These are phyloP conservation scores for Moesziomyces antarcticus DNA, from an alignment of 1,284 basidiomycete genomes.

Conservation along the genomic window DNA sequence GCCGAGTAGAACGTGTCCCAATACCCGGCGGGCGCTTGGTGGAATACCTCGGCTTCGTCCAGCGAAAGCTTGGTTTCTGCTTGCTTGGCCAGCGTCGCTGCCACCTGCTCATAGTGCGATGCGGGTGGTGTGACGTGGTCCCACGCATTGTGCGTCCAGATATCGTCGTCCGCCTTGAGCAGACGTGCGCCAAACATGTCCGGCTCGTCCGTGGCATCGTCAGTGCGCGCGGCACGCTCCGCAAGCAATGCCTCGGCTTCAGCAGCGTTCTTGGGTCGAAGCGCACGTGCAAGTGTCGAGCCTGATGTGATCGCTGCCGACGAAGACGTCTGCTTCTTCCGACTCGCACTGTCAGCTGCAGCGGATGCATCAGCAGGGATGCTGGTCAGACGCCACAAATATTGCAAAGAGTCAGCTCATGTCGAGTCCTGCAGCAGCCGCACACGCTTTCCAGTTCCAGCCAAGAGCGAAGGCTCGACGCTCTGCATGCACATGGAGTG, in stretches of 20 bases:
- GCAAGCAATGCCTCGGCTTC: conserved; percentile 46
- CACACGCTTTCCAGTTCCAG: not conserved
- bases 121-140: conserved; percentile 61
- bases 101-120: conserved; percentile 47
- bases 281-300: conserved; percentile 4
- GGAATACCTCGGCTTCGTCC: conserved; percentile 54
- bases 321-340: conserved; percentile 34
- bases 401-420: not conserved
- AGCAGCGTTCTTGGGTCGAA: conserved; percentile 44
- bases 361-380: not conserved
- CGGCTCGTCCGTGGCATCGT: not conserved
- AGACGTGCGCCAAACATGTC: conserved; percentile 55
- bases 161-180: conserved; percentile 37
- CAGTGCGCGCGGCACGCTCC: conserved; percentile 1
- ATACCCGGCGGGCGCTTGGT: conserved; percentile 46
- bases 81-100: conserved; percentile 46
- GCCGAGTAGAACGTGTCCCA: conserved; percentile 64
- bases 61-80: conserved; percentile 48
- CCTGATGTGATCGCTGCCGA: conserved; percentile 10
- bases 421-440: not conserved
- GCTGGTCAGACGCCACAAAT: too few relatives aligned
- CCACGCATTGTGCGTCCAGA: conserved; percentile 64
- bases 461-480: not conserved
- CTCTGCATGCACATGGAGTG: conserved; percentile 36
- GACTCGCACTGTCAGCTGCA: not conserved